Conservation (phyloP, 805 yeast species). For the Ogataea haglerorum region DNA sequence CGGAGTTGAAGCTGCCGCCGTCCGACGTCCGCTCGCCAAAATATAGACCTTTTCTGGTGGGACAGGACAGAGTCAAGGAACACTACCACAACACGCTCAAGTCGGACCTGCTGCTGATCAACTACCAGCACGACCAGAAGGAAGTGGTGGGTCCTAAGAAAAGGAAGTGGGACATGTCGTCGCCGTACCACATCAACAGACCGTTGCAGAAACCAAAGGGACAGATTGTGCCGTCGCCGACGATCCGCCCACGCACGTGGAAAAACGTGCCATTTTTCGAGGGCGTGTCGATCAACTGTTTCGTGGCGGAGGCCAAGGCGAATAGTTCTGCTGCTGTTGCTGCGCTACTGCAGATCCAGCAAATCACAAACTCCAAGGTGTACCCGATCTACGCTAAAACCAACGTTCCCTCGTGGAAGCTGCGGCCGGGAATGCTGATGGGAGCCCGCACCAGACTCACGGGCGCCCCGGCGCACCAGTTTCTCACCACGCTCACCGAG, state of each 20-base stretch:
- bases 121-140: slow-evolving; percentile 63
- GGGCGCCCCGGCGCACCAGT: slow-evolving; percentile 84
- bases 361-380: slow-evolving; percentile 90
- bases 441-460: slow-evolving; percentile 80
- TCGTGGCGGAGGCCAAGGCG: slow-evolving; percentile 66
- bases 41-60: slow-evolving; percentile 69
- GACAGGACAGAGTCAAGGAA: slow-evolving; percentile 74
- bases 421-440: slow-evolving; percentile 84
- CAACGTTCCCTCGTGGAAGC: slow-evolving; percentile 80
- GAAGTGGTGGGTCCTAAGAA: slow-evolving; percentile 61
- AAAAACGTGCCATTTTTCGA: slow-evolving; percentile 69
- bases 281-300: slow-evolving; percentile 71
- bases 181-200: slow-evolving; percentile 89
- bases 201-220: slow-evolving; percentile 75
- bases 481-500: slow-evolving; percentile 81
- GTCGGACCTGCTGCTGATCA: slow-evolving; percentile 74
- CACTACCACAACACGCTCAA: slow-evolving; percentile 72
- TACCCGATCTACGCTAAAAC: slow-evolving; percentile 66
- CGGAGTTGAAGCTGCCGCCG: slow-evolving; percentile 61
- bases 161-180: slow-evolving; percentile 80
- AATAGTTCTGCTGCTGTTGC: slow-evolving; percentile 71
- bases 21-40: slow-evolving; percentile 78
- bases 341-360: slow-evolving; percentile 79
- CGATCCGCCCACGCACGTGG: slow-evolving; percentile 63
- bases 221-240: slow-evolving; percentile 67